phyloP scores from a whole-genome alignment of 1,284 basidiomycete genomes.

The Erythrobasidium hasegawianum region DNA sequence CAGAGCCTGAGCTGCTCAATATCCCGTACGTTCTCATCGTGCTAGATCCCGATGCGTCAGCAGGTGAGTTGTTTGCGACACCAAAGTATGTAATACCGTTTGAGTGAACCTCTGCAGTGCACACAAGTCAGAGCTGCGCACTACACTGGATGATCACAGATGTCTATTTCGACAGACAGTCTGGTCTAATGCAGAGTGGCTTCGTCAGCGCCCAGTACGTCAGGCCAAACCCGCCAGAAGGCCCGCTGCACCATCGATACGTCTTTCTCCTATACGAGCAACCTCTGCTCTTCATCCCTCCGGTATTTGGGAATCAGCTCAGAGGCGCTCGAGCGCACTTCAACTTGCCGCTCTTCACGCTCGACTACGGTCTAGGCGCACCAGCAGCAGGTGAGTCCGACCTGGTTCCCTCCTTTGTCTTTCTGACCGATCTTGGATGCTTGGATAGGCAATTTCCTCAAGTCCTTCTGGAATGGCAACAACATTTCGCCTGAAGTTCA shows the following conservation, averaged over 20 bases:
- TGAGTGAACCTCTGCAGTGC: slow-evolving; percentile 21
- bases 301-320: slow-evolving; percentile 11
- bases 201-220: slow-evolving; percentile 23
- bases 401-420: no score
- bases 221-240: slow-evolving; percentile 31
- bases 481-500: slow-evolving; percentile 5
- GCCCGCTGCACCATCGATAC: slow-evolving; percentile 29
- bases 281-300: slow-evolving; percentile 29
- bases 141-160: slow-evolving; percentile 33
- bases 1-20: slow-evolving; percentile 1
- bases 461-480: slow-evolving; percentile 17
- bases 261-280: slow-evolving; percentile 27
- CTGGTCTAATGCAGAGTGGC: slow-evolving; percentile 14
- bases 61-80: no score
- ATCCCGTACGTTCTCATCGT: slow-evolving; percentile 30
- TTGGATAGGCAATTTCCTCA: slow-evolving; percentile 32
- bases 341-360: slow-evolving; percentile 26
- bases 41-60: slow-evolving; percentile 24
- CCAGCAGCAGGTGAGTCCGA: slow-evolving; percentile 4
- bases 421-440: no score
- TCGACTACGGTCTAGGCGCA: slow-evolving; percentile 19
- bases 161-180: slow-evolving; percentile 21
- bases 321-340: slow-evolving; percentile 24
- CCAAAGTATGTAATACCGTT: no score
- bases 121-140: slow-evolving; percentile 13